Conservation (phyloP, 1,284 basidiomycete genomes). For the Fomes fomentarius region DNA sequence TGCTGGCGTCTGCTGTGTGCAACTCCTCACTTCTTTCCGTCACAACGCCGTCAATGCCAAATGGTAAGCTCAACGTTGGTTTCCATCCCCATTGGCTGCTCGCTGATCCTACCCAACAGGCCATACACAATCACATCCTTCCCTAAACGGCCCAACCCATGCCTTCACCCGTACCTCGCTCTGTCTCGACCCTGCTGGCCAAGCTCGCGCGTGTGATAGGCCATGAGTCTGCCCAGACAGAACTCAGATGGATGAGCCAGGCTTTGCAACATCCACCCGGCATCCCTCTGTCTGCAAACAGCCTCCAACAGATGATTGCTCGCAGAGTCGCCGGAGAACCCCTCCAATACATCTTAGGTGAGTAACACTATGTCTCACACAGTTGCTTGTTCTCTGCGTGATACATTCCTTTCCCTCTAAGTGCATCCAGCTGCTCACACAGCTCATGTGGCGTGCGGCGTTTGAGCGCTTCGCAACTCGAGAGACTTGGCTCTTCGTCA, state of each 20-base stretch:
- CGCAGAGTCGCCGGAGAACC: constrained; percentile 74
- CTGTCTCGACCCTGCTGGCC: constrained; percentile 38
- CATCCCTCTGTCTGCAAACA: constrained; percentile 21
- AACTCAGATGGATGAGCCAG: constrained; percentile 67
- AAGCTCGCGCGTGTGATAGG: constrained; percentile 45
- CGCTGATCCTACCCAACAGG: no score
- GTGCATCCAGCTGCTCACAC: no score
- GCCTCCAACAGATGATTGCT: constrained; percentile 51
- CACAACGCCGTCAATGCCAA: no score
- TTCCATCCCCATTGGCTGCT: no score
- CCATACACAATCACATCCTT: no score
- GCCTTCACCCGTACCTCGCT: constrained; percentile 1
- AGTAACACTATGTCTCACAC: constrained; percentile 29
- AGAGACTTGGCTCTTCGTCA: no score
- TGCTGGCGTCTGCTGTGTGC: not conserved
- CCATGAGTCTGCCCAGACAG: constrained; percentile 47
- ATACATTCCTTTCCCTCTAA: no score
- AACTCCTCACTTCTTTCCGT: no score
- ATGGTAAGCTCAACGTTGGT: no score
- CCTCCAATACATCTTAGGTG: constrained; percentile 90
- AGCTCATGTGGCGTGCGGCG: no score
- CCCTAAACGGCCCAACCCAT: not conserved
- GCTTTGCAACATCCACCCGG: constrained; percentile 27
- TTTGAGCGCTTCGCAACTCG: no score
- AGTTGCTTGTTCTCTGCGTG: no score